Evolutionary conservation across 257 asterid species (phyloP), one percentile per base, ranked within the genome.

Genomic region (Solanum sitiens): DNA sequence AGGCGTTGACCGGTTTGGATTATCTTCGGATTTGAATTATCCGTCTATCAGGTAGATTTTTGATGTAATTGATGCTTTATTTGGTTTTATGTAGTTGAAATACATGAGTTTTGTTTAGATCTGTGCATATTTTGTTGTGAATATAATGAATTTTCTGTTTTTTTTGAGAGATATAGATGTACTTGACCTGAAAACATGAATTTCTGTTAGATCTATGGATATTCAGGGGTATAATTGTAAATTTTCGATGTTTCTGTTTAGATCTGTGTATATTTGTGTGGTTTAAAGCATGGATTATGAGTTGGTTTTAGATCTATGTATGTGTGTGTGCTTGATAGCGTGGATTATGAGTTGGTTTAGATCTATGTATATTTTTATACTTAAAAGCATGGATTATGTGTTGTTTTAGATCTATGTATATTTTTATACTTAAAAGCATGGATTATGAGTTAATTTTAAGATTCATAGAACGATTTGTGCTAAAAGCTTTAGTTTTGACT

Each of bases 1-100:
- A 80, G 25, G 80, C 76, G 76, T 85, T 85, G 87, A 85, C 87
- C 87, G 63, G 42, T 70, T 30, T 42, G 77, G 87, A 14, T 63
- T 65, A 42, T 11, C 75, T n/a, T 35, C 61, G 59, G 87, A 63
- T 84, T 65, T 85, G 87, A 85, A 85, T 27, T 8, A 85, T 61
- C 65, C 61, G 32, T 4, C 39, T 71, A 45, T 40, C 11, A n/a
- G 80, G 87, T 85, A 33, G 20, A 30, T 84, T 33, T 40, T 25
- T 18, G 8, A 84, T 15, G 44, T 10, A 67, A 45, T 63, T 65
- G 42, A 27, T 65, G 20, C 11, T 84, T 40, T 39, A 11, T 84
- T 65, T 84, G 39, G 2, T 75, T 39, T 39, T 21, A 44, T 73
- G 6, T 74, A 37, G 32, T 11, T 39, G 13, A 74, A 2, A 8